phyloP scores from a whole-genome alignment of 2,329 filamentous ascomycete species.

The Fusarium sp. region DNA sequence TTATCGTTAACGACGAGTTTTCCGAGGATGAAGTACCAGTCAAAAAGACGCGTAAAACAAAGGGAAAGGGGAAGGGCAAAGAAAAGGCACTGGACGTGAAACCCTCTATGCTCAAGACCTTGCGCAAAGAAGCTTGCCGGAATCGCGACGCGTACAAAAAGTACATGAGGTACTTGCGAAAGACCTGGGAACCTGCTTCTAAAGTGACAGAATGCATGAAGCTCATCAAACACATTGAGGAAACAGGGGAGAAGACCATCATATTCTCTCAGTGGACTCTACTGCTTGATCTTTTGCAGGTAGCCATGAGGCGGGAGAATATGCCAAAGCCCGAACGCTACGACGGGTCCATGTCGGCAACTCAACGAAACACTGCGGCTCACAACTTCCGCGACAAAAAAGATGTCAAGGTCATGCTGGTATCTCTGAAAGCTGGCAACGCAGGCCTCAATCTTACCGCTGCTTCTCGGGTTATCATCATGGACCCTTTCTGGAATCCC shows the following conservation, averaged over 20 bases:
- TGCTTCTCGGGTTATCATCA: constrained; percentile 86
- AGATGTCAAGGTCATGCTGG: constrained; percentile 78
- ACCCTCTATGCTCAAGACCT: constrained; percentile 67
- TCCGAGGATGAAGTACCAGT: constrained; percentile 44
- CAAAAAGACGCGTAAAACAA: constrained; percentile 40
- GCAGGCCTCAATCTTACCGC: constrained; percentile 87
- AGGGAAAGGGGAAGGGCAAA: constrained; percentile 52
- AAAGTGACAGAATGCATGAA: constrained; percentile 84
- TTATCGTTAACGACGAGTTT: constrained; percentile 60
- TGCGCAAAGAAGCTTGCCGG: constrained; percentile 74
- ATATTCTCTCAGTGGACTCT: constrained; percentile 84
- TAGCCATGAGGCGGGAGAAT: constrained; percentile 73
- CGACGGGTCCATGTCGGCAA: constrained; percentile 81
- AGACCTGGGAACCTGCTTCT: constrained; percentile 78
- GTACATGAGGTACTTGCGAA: constrained; percentile 75
- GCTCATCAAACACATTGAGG: constrained; percentile 74
- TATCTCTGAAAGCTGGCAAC: constrained; percentile 83
- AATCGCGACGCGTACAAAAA: constrained; percentile 73
- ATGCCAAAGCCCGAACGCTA: constrained; percentile 75
- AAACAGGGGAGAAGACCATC: constrained; percentile 74
- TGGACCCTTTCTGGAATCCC: constrained; percentile 95
- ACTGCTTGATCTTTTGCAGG: constrained; percentile 77
- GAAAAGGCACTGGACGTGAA: constrained; percentile 58
- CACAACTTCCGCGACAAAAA: constrained; percentile 72
- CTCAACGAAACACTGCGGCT: constrained; percentile 75